A percentile compares a stretch with the other conserved stretches of the same genome.
Evolutionary conservation across 2,329 filamentous ascomycete species (phyloP).

Genomic region (Didymella exigua): DNA sequence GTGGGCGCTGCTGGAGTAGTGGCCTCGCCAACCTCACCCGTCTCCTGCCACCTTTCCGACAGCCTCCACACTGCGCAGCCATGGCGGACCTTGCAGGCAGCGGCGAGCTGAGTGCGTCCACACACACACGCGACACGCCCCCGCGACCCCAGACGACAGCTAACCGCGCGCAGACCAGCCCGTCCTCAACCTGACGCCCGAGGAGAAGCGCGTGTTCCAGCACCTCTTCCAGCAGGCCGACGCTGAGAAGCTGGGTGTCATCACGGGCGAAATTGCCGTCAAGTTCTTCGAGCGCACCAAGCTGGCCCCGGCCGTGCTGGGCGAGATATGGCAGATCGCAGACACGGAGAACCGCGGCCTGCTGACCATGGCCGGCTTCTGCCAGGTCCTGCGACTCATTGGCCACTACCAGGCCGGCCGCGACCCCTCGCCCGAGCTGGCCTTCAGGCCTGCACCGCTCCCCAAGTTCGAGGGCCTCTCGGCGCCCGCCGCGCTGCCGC

Average conservation of each 20-base stretch:
- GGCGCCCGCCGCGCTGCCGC: slow-evolving; percentile 55
- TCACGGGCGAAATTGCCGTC: slow-evolving; percentile 94
- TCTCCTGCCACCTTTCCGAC: too few species aligned
- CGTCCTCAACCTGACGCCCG: slow-evolving; percentile 82
- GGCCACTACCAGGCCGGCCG: slow-evolving; percentile 91
- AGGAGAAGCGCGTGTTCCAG: slow-evolving; percentile 93
- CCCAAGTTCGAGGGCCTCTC: slow-evolving; percentile 87
- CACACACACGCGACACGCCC: neutral
- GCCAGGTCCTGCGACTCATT: slow-evolving; percentile 89
- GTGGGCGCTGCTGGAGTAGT: too few species aligned
- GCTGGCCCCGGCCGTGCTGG: slow-evolving; percentile 81
- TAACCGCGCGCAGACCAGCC: slow-evolving; percentile 45
- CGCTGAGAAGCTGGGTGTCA: slow-evolving; percentile 86
- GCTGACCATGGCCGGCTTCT: slow-evolving; percentile 89
- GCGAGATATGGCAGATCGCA: slow-evolving; percentile 99
- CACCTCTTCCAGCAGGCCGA: slow-evolving; percentile 94
- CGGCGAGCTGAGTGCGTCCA: slow-evolving; percentile 42
- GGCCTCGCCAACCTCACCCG: too few species aligned
- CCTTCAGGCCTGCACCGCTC: slow-evolving; percentile 83
- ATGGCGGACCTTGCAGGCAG: slow-evolving; percentile 46
- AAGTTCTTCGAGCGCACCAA: slow-evolving; percentile 98
- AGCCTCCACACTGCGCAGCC: slow-evolving; percentile 26
- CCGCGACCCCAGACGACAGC: slow-evolving; percentile 12
- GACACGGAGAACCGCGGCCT: slow-evolving; percentile 96
- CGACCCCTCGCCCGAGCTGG: slow-evolving; percentile 79